A percentile compares a stretch with the other conserved stretches of the same genome.
These are phyloP conservation scores for Solanum okadae DNA, from an alignment of 257 asterid species.

Conservation along the genomic window DNA sequence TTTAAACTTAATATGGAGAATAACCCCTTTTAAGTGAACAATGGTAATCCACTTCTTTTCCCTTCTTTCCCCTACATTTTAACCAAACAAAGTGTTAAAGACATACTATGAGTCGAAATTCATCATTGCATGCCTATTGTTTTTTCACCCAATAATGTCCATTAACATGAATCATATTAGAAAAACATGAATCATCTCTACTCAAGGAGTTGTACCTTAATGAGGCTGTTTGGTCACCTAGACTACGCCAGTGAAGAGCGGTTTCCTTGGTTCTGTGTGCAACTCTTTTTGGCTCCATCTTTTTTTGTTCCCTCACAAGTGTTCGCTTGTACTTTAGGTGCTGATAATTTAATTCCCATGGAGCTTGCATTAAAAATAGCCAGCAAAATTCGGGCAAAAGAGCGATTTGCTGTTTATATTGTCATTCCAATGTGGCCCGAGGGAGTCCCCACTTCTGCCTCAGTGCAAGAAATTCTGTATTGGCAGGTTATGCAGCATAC, in stretches of 20 bases:
- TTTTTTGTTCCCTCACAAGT: background rate
- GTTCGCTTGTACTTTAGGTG: conserved; percentile 40
- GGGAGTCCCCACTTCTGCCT: conserved; percentile 74
- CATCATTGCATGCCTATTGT: background rate
- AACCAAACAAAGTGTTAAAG: background rate
- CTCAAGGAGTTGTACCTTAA: background rate
- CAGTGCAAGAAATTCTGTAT: conserved; percentile 89
- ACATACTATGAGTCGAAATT: background rate
- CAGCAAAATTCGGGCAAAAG: conserved; percentile 71
- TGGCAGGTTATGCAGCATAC: conserved; percentile 61
- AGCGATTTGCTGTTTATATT: conserved; percentile 69
- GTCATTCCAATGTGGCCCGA: conserved; percentile 98
- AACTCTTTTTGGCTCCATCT: background rate
- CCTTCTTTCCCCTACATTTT: background rate
- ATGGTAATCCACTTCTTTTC: background rate
- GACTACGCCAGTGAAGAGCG: background rate
- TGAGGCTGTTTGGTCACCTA: background rate
- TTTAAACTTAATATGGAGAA: background rate
- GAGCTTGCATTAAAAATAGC: conserved; percentile 83
- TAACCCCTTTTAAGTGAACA: background rate
- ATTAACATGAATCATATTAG: background rate
- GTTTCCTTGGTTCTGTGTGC: background rate
- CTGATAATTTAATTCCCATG: conserved; percentile 85
- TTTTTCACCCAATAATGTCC: background rate
- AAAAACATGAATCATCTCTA: background rate